Evolutionary conservation across 1,284 basidiomycete species (phyloP).

Genomic region (Limonomyces culmigenus): DNA sequence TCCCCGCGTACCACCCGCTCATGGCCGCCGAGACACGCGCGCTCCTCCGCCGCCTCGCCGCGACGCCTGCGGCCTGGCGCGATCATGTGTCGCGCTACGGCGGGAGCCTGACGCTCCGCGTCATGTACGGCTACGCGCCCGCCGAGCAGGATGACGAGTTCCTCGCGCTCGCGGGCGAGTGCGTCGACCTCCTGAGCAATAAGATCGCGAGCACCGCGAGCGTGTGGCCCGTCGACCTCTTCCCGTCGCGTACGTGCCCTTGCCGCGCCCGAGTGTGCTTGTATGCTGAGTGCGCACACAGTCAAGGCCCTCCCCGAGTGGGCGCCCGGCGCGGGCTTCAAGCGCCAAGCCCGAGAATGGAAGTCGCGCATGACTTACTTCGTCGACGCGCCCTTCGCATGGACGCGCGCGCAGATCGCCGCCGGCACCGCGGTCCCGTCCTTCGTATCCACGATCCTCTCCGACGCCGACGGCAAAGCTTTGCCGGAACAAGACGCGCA

Average conservation of each 20-base stretch:
- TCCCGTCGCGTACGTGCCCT: slow-evolving; percentile 16
- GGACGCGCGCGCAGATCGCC: slow-evolving; percentile 10
- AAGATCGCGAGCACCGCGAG: slow-evolving; percentile 9
- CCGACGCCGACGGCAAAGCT: slow-evolving; percentile 10
- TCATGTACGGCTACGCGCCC: slow-evolving; percentile 2
- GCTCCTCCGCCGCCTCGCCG: slow-evolving; percentile 1
- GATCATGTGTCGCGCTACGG: slow-evolving; percentile 2
- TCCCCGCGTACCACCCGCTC: slow-evolving; percentile 40
- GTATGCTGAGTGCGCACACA: slow-evolving; percentile 3
- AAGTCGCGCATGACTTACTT: slow-evolving; percentile 12
- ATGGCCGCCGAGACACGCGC: slow-evolving; percentile 19
- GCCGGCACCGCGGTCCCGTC: not conserved
- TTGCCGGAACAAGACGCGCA: slow-evolving; percentile 22
- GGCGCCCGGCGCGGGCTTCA: slow-evolving; percentile 29
- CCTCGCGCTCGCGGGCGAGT: slow-evolving; percentile 13
- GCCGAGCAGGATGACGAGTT: slow-evolving; percentile 11
- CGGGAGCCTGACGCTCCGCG: slow-evolving; percentile 2
- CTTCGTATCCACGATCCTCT: slow-evolving; percentile 15
- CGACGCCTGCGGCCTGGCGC: not conserved
- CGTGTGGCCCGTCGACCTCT: slow-evolving; percentile 11
- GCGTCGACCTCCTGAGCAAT: slow-evolving; percentile 11
- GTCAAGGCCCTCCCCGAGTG: slow-evolving; percentile 25
- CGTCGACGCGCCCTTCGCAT: slow-evolving; percentile 17
- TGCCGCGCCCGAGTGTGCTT: slow-evolving; percentile 24
- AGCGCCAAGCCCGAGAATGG: slow-evolving; percentile 26